A percentile compares a stretch with the other conserved stretches of the same genome.
Conservation (phyloP, 441 rosid genomes). For the Metrosideros polymorpha region DNA sequence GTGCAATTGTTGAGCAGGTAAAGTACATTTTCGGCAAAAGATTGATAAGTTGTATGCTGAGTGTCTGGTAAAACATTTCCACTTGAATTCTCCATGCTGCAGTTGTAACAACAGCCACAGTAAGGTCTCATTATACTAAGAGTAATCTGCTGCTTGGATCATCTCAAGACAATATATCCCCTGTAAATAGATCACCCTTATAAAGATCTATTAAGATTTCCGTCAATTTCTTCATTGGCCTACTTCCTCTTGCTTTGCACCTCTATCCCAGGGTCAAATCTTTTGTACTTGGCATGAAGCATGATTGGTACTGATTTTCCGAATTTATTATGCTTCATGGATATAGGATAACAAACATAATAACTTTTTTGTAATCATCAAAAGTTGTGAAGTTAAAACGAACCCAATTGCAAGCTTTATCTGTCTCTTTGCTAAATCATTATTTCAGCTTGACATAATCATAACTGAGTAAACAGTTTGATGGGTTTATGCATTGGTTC, state of each 20-base stretch:
- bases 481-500: too few relatives aligned
- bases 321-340: too few relatives aligned
- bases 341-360: too few relatives aligned
- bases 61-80: not conserved
- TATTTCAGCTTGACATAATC: too few relatives aligned
- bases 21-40: not conserved
- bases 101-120: not conserved
- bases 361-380: too few relatives aligned
- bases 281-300: not conserved
- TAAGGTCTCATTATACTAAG: not conserved
- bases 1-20: conserved; percentile 93
- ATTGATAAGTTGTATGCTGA: not conserved
- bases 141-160: not conserved
- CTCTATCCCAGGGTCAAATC: not conserved
- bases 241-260: not conserved
- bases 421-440: too few relatives aligned
- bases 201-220: not conserved
- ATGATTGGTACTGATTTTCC: not conserved
- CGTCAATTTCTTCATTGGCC: not conserved
- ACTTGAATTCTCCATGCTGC: not conserved
- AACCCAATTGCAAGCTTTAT: too few relatives aligned
- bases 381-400: too few relatives aligned
- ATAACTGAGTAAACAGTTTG: too few relatives aligned
- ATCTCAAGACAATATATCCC: not conserved
- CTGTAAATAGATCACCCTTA: not conserved